Base-by-base conservation (phyloP, 1,139 yeast genomes). In the Candida sp. region DNA sequence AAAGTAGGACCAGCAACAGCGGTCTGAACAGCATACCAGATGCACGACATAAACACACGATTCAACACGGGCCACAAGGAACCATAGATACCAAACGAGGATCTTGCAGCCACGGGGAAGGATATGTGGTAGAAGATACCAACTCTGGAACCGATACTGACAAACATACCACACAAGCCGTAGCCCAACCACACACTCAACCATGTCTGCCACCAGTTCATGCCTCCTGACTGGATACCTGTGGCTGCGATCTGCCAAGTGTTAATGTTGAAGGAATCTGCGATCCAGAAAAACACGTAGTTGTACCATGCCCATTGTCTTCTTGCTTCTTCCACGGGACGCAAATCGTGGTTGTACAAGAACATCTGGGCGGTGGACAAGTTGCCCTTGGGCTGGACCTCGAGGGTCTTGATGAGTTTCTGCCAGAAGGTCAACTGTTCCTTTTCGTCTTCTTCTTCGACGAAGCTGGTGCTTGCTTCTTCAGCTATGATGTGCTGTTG, bases 161-260 rank as follows among this genome's bases (percentile, higher is more conserved):
- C 86, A 62, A 87, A 86, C 1, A 78, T 61, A 61, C 88, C 89
- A 54, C 85, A 83, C 48, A 85, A 65, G 34, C 77, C 64, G 65
- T 86, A 86, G 11, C 91, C 91, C 27, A 85, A 58, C 96, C 96
- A 89, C 26, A 90, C 93, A 0, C 94, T 81, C 33, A 90, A 65
- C 96, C 96, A 90, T 12, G 89, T 85, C 66, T 85, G 92, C 96
- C 96, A 90, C 96, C 96, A 90, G 17, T 86, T 83, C 70, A 90
- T 73, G 6, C 94, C 94, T 40, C 81, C 79, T 49, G 75, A 75
- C 53, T 87, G 86, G 30, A 77, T 74, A 57, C 96, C 96, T 1
- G 96, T 87, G 3, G 94, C 85, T 5, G 96, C 96, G 62, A 91
- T 90, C 72, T 89, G 93, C 93, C 96, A 90, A 8, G 97, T 90